Conservation (phyloP, 257 asterid genomes). For the Solanum commersonii region DNA sequence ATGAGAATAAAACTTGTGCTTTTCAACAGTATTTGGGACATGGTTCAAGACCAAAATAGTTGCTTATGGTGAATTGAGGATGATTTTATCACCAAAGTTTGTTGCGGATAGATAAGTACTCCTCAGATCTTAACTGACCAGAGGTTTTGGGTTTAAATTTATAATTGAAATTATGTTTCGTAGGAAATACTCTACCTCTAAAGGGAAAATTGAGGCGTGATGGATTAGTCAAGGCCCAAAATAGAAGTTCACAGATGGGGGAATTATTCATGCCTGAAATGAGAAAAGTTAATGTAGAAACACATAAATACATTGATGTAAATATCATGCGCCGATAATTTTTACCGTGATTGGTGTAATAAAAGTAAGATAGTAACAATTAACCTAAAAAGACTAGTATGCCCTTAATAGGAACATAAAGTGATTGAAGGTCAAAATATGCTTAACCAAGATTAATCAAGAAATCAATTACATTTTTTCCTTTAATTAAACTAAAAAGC, state of each 20-base stretch:
- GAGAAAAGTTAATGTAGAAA: background rate
- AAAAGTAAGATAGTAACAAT: background rate
- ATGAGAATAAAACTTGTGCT: background rate
- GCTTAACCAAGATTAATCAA: background rate
- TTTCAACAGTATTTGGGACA: background rate
- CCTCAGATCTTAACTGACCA: background rate
- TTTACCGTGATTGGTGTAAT: background rate
- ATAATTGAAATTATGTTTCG: background rate
- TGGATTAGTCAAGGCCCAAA: background rate
- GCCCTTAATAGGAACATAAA: background rate
- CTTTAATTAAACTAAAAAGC: background rate
- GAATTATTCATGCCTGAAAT: background rate
- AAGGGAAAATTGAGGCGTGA: background rate
- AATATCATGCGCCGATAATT: background rate
- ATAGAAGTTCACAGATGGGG: background rate
- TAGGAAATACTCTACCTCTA: background rate
- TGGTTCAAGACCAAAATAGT: background rate
- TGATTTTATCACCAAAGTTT: background rate
- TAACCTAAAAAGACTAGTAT: background rate
- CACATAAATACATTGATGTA: background rate
- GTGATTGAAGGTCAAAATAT: background rate
- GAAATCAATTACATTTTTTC: background rate
- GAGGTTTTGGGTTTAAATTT: background rate
- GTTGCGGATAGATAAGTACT: background rate
- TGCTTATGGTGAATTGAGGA: background rate